phyloP scores from a whole-genome alignment of 1,139 yeast genomes.

The Blastobotrys apis region DNA sequence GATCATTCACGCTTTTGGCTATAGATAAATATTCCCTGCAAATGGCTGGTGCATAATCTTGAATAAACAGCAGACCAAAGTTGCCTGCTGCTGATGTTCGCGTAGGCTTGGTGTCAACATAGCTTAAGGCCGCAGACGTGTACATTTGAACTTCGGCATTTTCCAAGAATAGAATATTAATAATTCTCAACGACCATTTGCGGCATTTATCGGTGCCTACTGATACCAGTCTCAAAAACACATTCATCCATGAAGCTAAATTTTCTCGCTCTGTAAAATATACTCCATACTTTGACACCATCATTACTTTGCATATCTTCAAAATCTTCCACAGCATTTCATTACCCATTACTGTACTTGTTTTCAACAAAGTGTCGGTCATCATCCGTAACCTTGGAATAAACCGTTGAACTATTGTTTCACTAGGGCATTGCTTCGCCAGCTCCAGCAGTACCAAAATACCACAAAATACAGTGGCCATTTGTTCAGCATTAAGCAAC shows the following conservation, averaged over 20 bases:
- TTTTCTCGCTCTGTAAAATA: conserved; percentile 13
- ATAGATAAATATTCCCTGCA: conserved; percentile 13
- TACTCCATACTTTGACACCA: conserved; percentile 10
- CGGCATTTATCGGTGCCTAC: conserved; percentile 16
- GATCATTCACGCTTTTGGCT: not conserved
- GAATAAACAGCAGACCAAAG: conserved; percentile 11
- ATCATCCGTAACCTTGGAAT: conserved; percentile 17
- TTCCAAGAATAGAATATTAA: conserved; percentile 17
- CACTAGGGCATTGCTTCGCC: conserved; percentile 1
- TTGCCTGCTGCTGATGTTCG: not conserved
- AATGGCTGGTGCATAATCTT: conserved; percentile 17
- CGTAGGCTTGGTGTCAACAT: no score
- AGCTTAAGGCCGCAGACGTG: not conserved
- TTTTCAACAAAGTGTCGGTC: conserved; percentile 11
- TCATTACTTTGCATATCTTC: conserved; percentile 17
- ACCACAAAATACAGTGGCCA: conserved; percentile 15
- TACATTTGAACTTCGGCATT: conserved; percentile 6
- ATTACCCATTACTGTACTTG: conserved; percentile 10
- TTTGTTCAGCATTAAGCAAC: conserved; percentile 12
- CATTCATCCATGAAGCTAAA: conserved; percentile 17
- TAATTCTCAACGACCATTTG: conserved; percentile 20
- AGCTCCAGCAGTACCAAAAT: conserved; percentile 17
- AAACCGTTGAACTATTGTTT: conserved; percentile 10
- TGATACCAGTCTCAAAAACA: conserved; percentile 13
- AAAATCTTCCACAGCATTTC: conserved; percentile 21